Base-by-base conservation (phyloP, 306 rosid genomes). In the Sophora flavescens region DNA sequence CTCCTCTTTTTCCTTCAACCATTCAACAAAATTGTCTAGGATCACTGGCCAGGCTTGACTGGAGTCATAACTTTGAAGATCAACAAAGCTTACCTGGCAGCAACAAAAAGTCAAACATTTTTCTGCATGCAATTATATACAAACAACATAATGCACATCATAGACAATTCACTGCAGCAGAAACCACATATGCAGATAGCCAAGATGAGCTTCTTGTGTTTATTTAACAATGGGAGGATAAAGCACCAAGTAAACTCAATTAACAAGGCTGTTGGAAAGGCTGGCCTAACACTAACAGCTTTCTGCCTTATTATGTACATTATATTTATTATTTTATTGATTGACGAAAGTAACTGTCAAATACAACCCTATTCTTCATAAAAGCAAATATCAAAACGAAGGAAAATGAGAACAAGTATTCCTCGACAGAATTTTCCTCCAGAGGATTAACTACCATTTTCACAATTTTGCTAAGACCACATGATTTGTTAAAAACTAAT, bases 41-140 rank as follows among this genome's bases (percentile, higher is more conserved):
- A 88, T 78, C 82, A 86, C 89, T 30, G 93, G 91, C 93, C 96
- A 91, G n/a, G 90, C 89, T 76, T 78, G 87, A 69, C 74, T 72
- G 28, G 91, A 61, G 72, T 91, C 93, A 68, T 89, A 87, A 14
- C 81, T 77, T 62, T 63, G 9, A 32, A 91, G 91, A 33, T 87
- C 88, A 1, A 72, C 68, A 71, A 91, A 83, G 68, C 56, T 87
- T 80, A 87, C 88, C 96, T 90, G 90, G 59, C 84, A 74, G 47
- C 69, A 67, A 68, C 5, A 32, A 75, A 50, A 58, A 60, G 47
- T 78, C 61, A 68, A 53, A 73, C 0, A 16, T 52, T 56, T 60
- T 59, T 32, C 76, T 47, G 15, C 62, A 53, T 32, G 72, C 8
- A 11, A 56, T 45, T 54, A 45, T 22, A 48, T 56, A 45, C 30